Evolutionary conservation across 2,329 filamentous ascomycete species (phyloP).

Genomic region (Alternaria arbusti): DNA sequence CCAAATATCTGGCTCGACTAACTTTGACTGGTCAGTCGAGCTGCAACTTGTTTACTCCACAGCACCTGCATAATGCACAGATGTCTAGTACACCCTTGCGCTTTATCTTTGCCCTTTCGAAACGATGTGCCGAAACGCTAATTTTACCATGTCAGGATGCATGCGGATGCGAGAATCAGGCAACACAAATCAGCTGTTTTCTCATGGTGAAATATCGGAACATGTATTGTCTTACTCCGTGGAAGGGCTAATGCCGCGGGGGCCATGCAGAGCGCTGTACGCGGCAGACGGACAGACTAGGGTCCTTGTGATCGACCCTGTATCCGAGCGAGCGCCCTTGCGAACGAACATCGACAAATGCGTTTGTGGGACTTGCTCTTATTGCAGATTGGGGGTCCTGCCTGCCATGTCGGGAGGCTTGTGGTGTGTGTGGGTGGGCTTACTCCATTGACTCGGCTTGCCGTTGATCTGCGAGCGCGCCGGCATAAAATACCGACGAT

Average conservation of each 20-base stretch:
- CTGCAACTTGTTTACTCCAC: neutral
- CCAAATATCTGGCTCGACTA: neutral
- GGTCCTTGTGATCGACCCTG: neutral
- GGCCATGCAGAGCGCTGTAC: neutral
- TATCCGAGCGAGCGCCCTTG: neutral
- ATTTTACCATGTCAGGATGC: neutral
- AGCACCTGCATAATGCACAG: constrained; percentile 1
- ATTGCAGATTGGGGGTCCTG: neutral
- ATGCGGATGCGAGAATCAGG: constrained; percentile 8
- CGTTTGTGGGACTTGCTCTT: neutral
- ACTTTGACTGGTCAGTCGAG: neutral
- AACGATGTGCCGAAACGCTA: neutral
- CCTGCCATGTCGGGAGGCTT: neutral
- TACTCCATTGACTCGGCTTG: neutral
- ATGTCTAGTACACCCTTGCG: neutral
- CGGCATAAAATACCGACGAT: neutral
- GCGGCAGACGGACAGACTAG: neutral
- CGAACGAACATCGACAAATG: neutral
- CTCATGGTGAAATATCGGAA: neutral
- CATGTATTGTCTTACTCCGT: neutral
- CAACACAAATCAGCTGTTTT: neutral
- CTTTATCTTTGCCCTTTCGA: neutral
- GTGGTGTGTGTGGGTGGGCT: neutral
- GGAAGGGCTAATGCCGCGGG: neutral
- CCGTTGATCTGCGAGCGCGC: neutral